These are phyloP conservation scores for Ilyonectria mors-panacis DNA, from an alignment of 2,329 filamentous ascomycete species.

Conservation along the genomic window DNA sequence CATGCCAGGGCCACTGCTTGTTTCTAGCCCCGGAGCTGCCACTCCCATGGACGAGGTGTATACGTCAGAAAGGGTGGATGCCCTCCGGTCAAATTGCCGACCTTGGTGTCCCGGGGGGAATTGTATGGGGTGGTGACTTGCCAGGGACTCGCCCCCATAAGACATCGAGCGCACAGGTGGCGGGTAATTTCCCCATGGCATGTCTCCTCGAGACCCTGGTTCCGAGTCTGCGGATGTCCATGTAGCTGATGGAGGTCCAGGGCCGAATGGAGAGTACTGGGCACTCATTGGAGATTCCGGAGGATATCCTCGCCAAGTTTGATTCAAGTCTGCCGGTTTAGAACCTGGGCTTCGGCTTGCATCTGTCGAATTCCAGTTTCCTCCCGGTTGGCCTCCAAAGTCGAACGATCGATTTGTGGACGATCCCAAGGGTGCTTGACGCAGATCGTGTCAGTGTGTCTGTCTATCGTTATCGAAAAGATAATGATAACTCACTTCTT, in stretches of 20 bases:
- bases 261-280: slow-evolving; percentile 65
- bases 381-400: slow-evolving; percentile 56
- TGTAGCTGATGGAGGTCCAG: slow-evolving; percentile 57
- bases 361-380: slow-evolving; percentile 64
- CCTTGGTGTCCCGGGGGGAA: slow-evolving; percentile 59
- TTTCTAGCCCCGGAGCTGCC: slow-evolving; percentile 55
- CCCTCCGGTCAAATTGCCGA: slow-evolving; percentile 60
- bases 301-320: slow-evolving; percentile 65
- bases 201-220: slow-evolving; percentile 59
- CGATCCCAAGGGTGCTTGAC: slow-evolving; percentile 32
- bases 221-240: slow-evolving; percentile 60
- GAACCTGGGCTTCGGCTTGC: slow-evolving; percentile 55
- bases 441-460: slow-evolving; percentile 19
- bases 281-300: slow-evolving; percentile 66
- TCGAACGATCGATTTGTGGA: slow-evolving; percentile 33
- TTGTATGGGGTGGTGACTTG: slow-evolving; percentile 53
- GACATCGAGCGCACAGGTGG: slow-evolving; percentile 63
- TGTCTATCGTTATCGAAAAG: slow-evolving; percentile 35
- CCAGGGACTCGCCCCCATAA: slow-evolving; percentile 60
- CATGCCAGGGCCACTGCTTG: slow-evolving; percentile 52
- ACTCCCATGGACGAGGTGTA: slow-evolving; percentile 60
- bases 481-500: slow-evolving; percentile 58
- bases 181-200: slow-evolving; percentile 61
- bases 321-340: slow-evolving; percentile 60
- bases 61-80: slow-evolving; percentile 59